These are phyloP conservation scores for Tinospora cordifolia DNA, from an alignment of 164 flowering plant species.

Conservation along the genomic window DNA sequence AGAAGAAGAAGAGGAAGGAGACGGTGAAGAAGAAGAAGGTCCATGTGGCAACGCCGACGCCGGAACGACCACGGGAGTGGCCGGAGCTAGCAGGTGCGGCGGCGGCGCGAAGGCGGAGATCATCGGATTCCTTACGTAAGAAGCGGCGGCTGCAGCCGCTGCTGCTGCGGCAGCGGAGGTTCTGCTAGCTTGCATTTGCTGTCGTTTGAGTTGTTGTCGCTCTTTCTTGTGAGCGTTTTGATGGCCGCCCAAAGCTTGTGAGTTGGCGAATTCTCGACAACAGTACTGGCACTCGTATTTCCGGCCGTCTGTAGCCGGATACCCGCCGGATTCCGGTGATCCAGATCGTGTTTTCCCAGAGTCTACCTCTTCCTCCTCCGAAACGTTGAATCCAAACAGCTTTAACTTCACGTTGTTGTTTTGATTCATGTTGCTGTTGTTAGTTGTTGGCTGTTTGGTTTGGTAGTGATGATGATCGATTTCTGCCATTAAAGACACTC, in stretches of 20 bases:
- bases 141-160: conserved; percentile 31
- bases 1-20: conserved; percentile 25
- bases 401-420: conserved; percentile 32
- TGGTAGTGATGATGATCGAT: conserved; percentile 22
- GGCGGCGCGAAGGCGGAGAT: conserved; percentile 59
- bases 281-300: conserved; percentile 97
- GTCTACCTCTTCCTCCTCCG: conserved; percentile 41
- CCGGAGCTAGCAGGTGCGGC: conserved; percentile 44
- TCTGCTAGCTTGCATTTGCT: conserved; percentile 60
- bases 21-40: not conserved
- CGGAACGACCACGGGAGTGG: conserved; percentile 21
- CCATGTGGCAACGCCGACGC: conserved; percentile 15
- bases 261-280: conserved; percentile 82
- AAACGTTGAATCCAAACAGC: conserved; percentile 78
- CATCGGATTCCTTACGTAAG: conserved; percentile 48
- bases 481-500: conserved; percentile 34
- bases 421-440: conserved; percentile 2
- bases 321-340: conserved; percentile 32
- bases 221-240: conserved; percentile 98
- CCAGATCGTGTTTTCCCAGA: conserved; percentile 30
- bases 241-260: conserved; percentile 97
- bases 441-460: conserved; percentile 17
- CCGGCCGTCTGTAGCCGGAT: conserved; percentile 38
- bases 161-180: conserved; percentile 38
- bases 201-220: conserved; percentile 80